Percentiles rank a stretch among this genome's conserved stretches.
Evolutionary conservation across 805 yeast species (phyloP).

Genomic region (Kuraishia floccosa): DNA sequence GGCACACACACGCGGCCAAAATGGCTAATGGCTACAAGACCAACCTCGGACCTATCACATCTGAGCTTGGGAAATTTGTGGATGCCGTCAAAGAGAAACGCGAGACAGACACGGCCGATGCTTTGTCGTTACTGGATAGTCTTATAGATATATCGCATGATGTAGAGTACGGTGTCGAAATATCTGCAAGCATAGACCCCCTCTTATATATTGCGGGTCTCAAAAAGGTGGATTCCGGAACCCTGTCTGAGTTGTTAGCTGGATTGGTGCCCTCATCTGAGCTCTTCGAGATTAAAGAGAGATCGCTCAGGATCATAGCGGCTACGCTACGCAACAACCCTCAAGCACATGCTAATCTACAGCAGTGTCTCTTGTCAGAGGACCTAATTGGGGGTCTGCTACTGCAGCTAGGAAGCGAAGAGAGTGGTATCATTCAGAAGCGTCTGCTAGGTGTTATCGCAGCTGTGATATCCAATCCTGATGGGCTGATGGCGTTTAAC

Average conservation of each 20-base stretch:
- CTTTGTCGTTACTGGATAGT: not conserved
- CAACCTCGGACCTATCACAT: not conserved
- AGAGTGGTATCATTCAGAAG: constrained; percentile 26
- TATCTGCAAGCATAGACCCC: constrained; percentile 22
- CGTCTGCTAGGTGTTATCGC: constrained; percentile 41
- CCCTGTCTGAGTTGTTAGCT: too few species aligned
- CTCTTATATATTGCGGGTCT: constrained; percentile 19
- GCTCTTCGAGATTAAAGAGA: constrained; percentile 26
- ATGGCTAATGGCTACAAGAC: constrained; percentile 3
- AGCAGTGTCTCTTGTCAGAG: constrained; percentile 8
- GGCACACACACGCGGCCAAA: not conserved
- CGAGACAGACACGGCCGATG: constrained; percentile 3
- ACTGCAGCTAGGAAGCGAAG: constrained; percentile 7
- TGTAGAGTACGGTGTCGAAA: constrained; percentile 43
- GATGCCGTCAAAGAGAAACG: too few species aligned
- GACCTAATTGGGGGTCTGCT: constrained; percentile 9
- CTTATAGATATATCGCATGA: constrained; percentile 41
- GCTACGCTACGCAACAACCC: constrained; percentile 68
- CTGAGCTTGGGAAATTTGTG: not conserved
- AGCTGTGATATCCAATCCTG: constrained; percentile 24
- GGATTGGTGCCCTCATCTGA: not conserved
- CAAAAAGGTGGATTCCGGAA: constrained; percentile 7
- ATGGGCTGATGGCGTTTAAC: constrained; percentile 17
- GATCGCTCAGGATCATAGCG: constrained; percentile 48
- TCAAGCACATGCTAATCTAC: constrained; percentile 35